Evolutionary conservation across 768 basidiomycete genomes (phyloP), one percentile per base, ranked within the genome.

Genomic region (Favolaschia claudopus): DNA sequence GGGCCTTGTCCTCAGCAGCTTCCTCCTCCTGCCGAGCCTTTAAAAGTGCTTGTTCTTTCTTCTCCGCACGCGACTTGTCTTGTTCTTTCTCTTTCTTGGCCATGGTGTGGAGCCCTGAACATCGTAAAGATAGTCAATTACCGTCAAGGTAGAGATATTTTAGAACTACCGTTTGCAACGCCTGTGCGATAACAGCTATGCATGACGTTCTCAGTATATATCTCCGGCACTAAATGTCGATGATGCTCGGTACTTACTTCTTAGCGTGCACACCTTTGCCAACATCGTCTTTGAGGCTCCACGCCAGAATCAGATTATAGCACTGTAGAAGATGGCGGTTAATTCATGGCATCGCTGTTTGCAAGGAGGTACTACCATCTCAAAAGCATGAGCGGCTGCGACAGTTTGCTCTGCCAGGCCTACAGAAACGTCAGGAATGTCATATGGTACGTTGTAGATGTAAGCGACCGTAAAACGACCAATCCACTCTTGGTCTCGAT

Each of bases 341-440:
- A 13, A 14, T 1, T 47, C 29, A 13, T 48, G 49, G 61, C 54
- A 66, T 50, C 33, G 53, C 58, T 37, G 13, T 28, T 48, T 33
- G 10, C 7, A 22, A 20, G 3, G 2, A 42, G 10, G 7, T 6
- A 28, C 32, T 56, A 58, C 62, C 54, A 60, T 64, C 46, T 64
- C 63, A n/a, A 70, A 69, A 7, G 65, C 70, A 42, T 68, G 65
- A 2, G 60, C 72, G 3, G 69, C 70, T 4, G 68, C 62, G 10
- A 66, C 67, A 27, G 68, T 71, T 32, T 69, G 67, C 34, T 69
- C 67, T 17, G 67, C 70, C 17, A 72, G 43, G 1, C 67, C 68
- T 69, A 29, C 7, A 37, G 40, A 25, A 20, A 31, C 27, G 4
- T 2, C 6, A 43, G 38, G n/a, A n/a, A n/a, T 5, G 39, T 58